These are phyloP conservation scores for Teratosphaeria zuluensis DNA, from an alignment of 2,329 filamentous ascomycete genomes.

Conservation along the genomic window DNA sequence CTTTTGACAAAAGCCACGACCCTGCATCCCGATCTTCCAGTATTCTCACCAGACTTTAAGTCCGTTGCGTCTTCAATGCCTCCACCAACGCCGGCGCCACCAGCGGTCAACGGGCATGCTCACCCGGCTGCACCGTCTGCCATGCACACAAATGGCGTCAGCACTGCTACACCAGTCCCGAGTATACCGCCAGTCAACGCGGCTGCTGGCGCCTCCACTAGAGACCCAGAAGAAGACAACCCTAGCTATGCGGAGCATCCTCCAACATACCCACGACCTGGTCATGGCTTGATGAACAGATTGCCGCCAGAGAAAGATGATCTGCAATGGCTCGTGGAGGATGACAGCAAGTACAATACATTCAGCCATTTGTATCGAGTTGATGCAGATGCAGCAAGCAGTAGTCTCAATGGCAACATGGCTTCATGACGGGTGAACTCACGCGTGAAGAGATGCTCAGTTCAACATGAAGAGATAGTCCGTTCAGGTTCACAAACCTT, in stretches of 20 bases:
- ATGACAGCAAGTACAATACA: conserved; percentile 41
- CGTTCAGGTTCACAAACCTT: too few relatives aligned
- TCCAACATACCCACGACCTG: conserved; percentile 53
- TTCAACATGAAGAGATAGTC: not conserved
- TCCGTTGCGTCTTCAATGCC: not conserved
- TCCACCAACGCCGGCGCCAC: conserved; percentile 23
- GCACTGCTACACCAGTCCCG: conserved; percentile 5
- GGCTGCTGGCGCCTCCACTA: conserved; percentile 10
- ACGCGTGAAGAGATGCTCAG: too few relatives aligned
- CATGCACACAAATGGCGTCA: not conserved
- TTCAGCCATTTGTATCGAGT: conserved; percentile 42
- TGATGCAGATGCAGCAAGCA: conserved; percentile 5
- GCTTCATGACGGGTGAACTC: not conserved
- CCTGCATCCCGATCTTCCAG: conserved; percentile 53
- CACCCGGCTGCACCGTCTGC: conserved; percentile 2
- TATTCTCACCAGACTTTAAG: conserved; percentile 43
- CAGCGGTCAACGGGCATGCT: conserved; percentile 13
- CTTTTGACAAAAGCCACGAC: conserved; percentile 54
- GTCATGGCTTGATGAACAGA: conserved; percentile 47
- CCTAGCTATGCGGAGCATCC: conserved; percentile 41
- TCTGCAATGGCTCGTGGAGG: conserved; percentile 53
- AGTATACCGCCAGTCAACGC: conserved; percentile 28
- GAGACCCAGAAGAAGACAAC: conserved; percentile 35
- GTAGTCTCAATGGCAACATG: not conserved
- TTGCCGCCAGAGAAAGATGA: conserved; percentile 50